Evolutionary conservation across 352 stramenopile genomes (phyloP).

Genomic region (Phytophthora tubulina): DNA sequence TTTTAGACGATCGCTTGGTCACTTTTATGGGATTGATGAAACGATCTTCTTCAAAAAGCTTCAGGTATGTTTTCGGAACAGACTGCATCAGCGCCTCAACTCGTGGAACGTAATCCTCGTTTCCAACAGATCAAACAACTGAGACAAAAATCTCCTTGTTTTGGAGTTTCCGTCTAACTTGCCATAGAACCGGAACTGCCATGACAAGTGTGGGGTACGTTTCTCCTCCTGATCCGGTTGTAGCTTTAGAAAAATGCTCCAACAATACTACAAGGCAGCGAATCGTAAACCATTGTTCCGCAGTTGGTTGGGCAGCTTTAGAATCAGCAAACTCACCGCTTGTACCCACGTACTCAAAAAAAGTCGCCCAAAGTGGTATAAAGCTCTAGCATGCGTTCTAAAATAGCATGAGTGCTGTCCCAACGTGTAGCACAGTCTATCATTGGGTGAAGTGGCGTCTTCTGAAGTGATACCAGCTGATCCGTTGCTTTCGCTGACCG

Average conservation of each 20-base stretch:
- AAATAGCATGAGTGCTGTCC: conserved; percentile 6
- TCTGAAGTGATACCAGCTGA: not conserved
- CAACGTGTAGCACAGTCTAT: not conserved
- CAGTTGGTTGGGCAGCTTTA: not conserved
- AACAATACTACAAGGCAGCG: not conserved
- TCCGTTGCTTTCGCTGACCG: conserved; percentile 3
- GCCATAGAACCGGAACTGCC: too few relatives aligned
- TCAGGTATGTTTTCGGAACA: too few relatives aligned
- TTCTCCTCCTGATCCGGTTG: not conserved
- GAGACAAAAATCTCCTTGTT: not conserved
- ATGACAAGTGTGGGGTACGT: conserved; percentile 8
- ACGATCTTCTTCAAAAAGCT: too few relatives aligned
- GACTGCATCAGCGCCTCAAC: too few relatives aligned
- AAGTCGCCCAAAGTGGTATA: not conserved
- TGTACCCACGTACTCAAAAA: conserved; percentile 1
- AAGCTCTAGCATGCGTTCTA: conserved; percentile 1
- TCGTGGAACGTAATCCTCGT: not conserved
- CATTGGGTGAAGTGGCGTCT: not conserved
- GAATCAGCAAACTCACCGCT: not conserved
- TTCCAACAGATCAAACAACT: not conserved
- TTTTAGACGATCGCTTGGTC: too few relatives aligned
- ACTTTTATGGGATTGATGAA: too few relatives aligned
- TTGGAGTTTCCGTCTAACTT: not conserved
- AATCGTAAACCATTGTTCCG: conserved; percentile 9
- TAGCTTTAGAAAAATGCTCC: not conserved